Base-by-base conservation (phyloP, 495 filamentous ascomycete genomes). In the Cudoniella acicularis region DNA sequence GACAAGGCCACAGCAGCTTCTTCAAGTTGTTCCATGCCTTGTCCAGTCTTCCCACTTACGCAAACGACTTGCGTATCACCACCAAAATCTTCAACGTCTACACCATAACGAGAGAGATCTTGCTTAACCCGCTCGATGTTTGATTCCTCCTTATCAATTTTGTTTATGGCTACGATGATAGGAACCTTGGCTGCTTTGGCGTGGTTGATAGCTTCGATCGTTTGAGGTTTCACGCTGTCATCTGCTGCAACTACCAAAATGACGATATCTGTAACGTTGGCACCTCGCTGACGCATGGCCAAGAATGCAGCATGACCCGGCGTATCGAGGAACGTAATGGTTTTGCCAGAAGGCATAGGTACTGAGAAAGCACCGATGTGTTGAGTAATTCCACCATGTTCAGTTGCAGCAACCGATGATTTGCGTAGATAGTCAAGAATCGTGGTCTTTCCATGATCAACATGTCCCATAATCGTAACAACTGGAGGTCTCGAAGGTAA, bases 291-390 rank as follows among this genome's bases (percentile, higher is more conserved):
- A 1, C 95, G 87, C 95, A 99, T 99, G 48, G 86, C 85, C 55
- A 97, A 73, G 69, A 99, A 99, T 1, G 95, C 95, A 27, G 93
- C 89, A 71, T 99, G 95, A 2, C 95, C 95, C 0, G 95, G 95
- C 0, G 95, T 99, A 64, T 99, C 95, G 53, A 99, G 81, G 79
- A 99, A 99, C 8, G 95, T 98, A 63, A 98, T 94, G 1, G 79
- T 81, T 71, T 92, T 92, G 22, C 92, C 92, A 3, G 83, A 83
- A 17, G 90, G 87, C 78, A 99, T 83, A 17, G 81, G 80, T 2
- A 98, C 93, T 1, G 89, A 92, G 76, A 99, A 99, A n/a, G 95
- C 95, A 67, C 95, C 95, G 64, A 99, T 99, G 69, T 98, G 95
- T 71, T 99, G 95, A 0, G 95, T 99, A 65, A 99, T 99, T 41